A percentile compares a stretch with the other conserved stretches of the same genome.
Conservation (phyloP, 192 early-diverging fungal genomes). For the Coemansia sp. region DNA sequence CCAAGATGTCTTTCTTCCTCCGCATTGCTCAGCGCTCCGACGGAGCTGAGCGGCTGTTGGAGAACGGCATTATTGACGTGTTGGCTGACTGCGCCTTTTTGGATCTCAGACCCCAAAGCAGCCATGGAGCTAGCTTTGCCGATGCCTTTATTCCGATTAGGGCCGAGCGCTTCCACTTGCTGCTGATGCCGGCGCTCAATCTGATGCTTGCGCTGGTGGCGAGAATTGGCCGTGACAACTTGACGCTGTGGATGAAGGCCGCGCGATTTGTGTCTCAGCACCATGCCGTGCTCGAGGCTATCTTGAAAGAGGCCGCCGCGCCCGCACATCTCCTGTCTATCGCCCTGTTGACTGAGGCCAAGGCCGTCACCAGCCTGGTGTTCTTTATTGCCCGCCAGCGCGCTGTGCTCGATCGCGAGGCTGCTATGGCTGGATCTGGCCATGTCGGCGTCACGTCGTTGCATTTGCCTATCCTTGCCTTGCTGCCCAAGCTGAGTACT, state of each 20-base stretch:
- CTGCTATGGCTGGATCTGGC: conserved; percentile 38
- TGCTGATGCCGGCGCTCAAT: conserved; percentile 63
- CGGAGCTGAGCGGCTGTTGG: conserved; percentile 76
- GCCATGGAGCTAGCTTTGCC: conserved; percentile 18
- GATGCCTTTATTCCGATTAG: conserved; percentile 49
- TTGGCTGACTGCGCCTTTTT: conserved; percentile 73
- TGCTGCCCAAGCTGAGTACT: conserved; percentile 48
- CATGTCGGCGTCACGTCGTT: conserved; percentile 48
- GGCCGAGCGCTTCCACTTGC: conserved; percentile 64
- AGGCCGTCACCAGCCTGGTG: conserved; percentile 37
- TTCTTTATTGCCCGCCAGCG: conserved; percentile 52
- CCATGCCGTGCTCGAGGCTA: conserved; percentile 41
- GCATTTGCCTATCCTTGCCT: conserved; percentile 44
- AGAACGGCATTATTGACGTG: conserved; percentile 76
- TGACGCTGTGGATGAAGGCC: conserved; percentile 51
- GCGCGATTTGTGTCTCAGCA: conserved; percentile 50
- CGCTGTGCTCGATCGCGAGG: conserved; percentile 50
- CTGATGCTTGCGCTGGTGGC: conserved; percentile 59
- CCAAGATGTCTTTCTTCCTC: conserved; percentile 79
- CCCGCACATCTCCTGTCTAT: conserved; percentile 34
- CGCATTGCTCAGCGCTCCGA: conserved; percentile 72
- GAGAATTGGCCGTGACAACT: conserved; percentile 50
- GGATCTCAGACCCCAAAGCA: conserved; percentile 60
- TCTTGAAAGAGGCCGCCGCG: conserved; percentile 36
- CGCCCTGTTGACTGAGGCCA: conserved; percentile 42